Evolutionary conservation across 106 monocot genomes (phyloP).

Genomic region (Hemerocallis citrina): DNA sequence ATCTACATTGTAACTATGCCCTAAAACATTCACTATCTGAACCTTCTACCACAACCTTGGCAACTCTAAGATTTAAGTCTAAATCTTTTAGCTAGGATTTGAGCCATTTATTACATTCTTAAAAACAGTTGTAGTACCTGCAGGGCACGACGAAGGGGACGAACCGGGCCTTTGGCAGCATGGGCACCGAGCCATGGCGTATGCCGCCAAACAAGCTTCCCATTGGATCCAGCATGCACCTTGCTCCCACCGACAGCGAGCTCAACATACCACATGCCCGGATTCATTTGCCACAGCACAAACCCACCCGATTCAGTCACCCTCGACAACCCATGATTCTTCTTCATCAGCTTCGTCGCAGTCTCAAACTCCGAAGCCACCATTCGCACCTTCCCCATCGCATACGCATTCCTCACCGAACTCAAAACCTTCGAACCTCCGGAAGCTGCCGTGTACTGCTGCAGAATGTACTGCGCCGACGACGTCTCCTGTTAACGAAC

Average conservation of each 20-base stretch:
- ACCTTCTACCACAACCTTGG: no score
- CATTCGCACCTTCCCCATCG: slow-evolving; percentile 86
- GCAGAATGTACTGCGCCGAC: slow-evolving; percentile 91
- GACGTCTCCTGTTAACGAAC: slow-evolving; percentile 59
- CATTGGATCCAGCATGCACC: slow-evolving; percentile 94
- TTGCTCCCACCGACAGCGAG: slow-evolving; percentile 96
- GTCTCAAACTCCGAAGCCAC: slow-evolving; percentile 83
- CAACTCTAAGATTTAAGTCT: no score
- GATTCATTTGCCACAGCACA: slow-evolving; percentile 95
- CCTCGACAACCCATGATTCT: slow-evolving; percentile 34
- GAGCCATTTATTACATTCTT: no score
- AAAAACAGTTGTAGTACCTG: slow-evolving; percentile 49
- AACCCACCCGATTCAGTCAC: slow-evolving; percentile 78
- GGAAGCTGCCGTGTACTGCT: slow-evolving; percentile 89
- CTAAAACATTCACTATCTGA: no score
- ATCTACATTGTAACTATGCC: no score
- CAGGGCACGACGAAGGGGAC: slow-evolving; percentile 88
- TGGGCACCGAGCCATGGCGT: slow-evolving; percentile 98
- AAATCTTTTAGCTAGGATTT: no score
- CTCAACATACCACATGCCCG: slow-evolving; percentile 99
- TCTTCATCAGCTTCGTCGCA: slow-evolving; percentile 50
- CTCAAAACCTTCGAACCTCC: slow-evolving; percentile 72
- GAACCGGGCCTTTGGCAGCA: slow-evolving; percentile 92
- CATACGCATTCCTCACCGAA: slow-evolving; percentile 68
- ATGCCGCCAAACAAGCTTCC: slow-evolving; percentile 95